Percentiles rank a stretch among this genome's conserved stretches.
These are phyloP conservation scores for Eucalyptus regnans DNA, from an alignment of 345 rosid genomes.

Conservation along the genomic window DNA sequence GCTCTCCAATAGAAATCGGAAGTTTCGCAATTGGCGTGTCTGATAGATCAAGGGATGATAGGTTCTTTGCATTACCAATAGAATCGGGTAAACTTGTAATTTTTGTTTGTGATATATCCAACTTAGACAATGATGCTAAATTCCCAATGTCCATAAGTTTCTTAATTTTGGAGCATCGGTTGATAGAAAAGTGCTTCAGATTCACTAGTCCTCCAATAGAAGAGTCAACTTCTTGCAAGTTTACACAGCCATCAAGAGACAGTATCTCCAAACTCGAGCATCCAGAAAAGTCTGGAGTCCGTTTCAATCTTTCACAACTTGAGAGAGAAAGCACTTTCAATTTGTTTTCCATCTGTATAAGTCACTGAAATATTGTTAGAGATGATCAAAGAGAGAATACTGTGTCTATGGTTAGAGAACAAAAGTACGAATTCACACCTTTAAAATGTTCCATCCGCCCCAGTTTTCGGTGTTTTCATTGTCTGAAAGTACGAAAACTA, in stretches of 20 bases:
- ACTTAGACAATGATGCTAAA: neutral
- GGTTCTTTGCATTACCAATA: neutral
- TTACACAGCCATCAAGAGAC: accelerated
- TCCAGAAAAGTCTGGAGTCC: neutral
- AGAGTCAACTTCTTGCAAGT: neutral
- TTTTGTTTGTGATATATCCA: accelerated
- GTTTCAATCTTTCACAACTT: accelerated
- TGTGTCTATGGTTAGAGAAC: neutral
- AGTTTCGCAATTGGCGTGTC: accelerated
- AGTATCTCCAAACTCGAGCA: neutral
- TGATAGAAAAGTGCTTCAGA: neutral
- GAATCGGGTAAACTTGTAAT: neutral
- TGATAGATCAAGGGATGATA: neutral
- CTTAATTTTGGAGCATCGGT: accelerated
- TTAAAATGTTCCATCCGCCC: neutral
- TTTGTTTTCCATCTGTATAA: neutral
- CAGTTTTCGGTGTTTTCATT: accelerated
- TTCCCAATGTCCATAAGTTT: neutral
- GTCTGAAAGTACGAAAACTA: accelerated
- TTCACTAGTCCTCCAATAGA: neutral
- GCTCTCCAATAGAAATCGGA: neutral
- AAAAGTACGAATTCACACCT: neutral
- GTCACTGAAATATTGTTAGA: neutral
- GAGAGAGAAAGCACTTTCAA: neutral
- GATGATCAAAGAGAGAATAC: neutral